Conservation (phyloP, 2,329 filamentous ascomycete species). For the Leptographium lundbergii region DNA sequence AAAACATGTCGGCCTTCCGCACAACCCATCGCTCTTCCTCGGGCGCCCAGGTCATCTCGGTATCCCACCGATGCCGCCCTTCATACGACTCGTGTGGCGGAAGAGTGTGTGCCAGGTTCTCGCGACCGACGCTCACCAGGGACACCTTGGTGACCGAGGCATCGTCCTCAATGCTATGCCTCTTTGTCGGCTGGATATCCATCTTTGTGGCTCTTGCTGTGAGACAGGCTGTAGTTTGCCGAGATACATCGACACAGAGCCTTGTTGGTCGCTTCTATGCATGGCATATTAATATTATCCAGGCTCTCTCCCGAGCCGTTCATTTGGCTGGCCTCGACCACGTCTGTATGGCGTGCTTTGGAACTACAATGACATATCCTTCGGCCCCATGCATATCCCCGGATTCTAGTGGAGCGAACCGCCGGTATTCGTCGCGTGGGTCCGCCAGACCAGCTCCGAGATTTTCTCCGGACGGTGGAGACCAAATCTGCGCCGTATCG, state of each 20-base stretch:
- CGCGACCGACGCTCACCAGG: constrained; percentile 20
- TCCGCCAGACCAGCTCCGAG: constrained; percentile 32
- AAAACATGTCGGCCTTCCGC: constrained; percentile 34
- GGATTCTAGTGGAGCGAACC: neutral
- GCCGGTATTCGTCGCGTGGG: neutral
- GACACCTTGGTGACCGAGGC: constrained; percentile 19
- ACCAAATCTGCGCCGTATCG: neutral
- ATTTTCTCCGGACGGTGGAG: constrained; percentile 30
- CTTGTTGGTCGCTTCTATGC: neutral
- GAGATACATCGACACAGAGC: neutral
- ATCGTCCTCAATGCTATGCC: neutral
- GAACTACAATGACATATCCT: neutral
- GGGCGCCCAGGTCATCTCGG: constrained; percentile 33
- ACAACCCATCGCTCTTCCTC: constrained; percentile 44
- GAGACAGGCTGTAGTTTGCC: neutral
- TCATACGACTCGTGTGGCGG: constrained; percentile 24
- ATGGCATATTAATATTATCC: neutral
- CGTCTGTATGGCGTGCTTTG: neutral
- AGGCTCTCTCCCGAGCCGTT: neutral
- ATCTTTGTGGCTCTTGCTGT: neutral
- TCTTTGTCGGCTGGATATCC: neutral
- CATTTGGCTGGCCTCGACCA: neutral
- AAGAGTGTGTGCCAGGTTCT: constrained; percentile 21
- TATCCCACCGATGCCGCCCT: constrained; percentile 28
- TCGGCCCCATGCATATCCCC: neutral